phyloP scores from a whole-genome alignment of 306 rosid genomes.

The Luffa acutangula region DNA sequence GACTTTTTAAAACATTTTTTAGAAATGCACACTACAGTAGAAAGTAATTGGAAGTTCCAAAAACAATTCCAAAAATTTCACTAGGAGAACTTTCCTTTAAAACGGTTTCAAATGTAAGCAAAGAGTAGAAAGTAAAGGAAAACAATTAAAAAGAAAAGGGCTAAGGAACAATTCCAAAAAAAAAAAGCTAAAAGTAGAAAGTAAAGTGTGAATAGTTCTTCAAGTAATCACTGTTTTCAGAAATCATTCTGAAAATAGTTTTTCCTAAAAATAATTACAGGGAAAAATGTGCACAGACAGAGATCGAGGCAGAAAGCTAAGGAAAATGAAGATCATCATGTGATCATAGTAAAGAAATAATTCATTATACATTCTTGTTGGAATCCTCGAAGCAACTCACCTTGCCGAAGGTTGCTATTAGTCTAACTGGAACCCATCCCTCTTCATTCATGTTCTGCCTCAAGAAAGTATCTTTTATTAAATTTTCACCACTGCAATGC shows the following conservation, averaged over 20 bases:
- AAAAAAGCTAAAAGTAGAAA: background rate
- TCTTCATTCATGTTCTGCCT: slow-evolving; percentile 76
- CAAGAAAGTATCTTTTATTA: slow-evolving; percentile 67
- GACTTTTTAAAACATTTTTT: background rate
- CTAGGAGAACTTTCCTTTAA: background rate
- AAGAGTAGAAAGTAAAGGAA: background rate
- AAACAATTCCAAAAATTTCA: background rate
- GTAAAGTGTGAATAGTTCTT: background rate
- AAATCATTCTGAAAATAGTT: background rate
- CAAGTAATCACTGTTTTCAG: background rate
- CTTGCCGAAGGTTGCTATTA: slow-evolving; percentile 68
- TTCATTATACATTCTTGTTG: background rate
- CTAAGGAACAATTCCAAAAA: no score
- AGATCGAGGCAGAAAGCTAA: background rate
- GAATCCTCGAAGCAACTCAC: slow-evolving; percentile 38
- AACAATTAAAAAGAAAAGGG: background rate
- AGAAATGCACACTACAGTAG: background rate
- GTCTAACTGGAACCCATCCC: slow-evolving; percentile 72
- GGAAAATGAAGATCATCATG: background rate
- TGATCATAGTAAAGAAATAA: background rate
- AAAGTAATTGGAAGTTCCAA: background rate
- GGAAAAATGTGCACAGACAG: background rate
- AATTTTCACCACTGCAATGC: slow-evolving; percentile 63
- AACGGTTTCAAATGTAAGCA: background rate
- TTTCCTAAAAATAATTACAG: background rate